Evolutionary conservation across 2,329 filamentous ascomycete species (phyloP).

Genomic region (Talaromyces albobiverticillius): DNA sequence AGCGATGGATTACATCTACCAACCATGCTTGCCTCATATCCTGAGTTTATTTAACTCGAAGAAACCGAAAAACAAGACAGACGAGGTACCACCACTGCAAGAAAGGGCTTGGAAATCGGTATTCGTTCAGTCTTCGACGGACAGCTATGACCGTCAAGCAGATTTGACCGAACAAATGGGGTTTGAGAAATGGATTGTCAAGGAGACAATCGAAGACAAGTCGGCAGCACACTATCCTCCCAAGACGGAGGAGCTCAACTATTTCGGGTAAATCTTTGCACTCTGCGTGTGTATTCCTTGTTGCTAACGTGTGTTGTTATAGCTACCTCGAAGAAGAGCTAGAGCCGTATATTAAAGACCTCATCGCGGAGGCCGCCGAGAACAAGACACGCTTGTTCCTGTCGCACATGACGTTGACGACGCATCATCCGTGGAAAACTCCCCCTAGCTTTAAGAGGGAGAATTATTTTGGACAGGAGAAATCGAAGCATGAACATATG

Average conservation of each 20-base stretch:
- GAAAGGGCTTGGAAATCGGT: slow-evolving; percentile 32
- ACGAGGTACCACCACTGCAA: neutral
- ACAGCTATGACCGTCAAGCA: slow-evolving; percentile 38
- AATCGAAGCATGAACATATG: slow-evolving; percentile 30
- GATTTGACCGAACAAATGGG: slow-evolving; percentile 34
- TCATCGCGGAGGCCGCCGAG: slow-evolving; percentile 27
- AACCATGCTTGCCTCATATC: slow-evolving; percentile 40
- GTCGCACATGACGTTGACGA: slow-evolving; percentile 30
- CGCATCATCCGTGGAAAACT: slow-evolving; percentile 44
- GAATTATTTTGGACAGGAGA: slow-evolving; percentile 19
- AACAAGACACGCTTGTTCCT: slow-evolving; percentile 27
- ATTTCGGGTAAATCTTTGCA: slow-evolving; percentile 45
- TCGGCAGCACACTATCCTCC: slow-evolving; percentile 31
- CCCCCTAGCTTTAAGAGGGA: slow-evolving; percentile 30
- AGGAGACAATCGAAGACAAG: slow-evolving; percentile 25
- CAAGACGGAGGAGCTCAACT: slow-evolving; percentile 38
- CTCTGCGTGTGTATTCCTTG: slow-evolving; percentile 9
- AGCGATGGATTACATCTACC: slow-evolving; percentile 34
- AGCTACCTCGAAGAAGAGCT: slow-evolving; percentile 40
- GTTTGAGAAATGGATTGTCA: slow-evolving; percentile 29
- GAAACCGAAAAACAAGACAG: slow-evolving; percentile 19
- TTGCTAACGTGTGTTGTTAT: neutral
- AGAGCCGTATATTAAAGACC: slow-evolving; percentile 37
- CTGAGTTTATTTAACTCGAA: slow-evolving; percentile 35
- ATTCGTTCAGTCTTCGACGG: slow-evolving; percentile 39